Evolutionary conservation across 768 basidiomycete species (phyloP).

Genomic region (Fibroporia radiculosa): DNA sequence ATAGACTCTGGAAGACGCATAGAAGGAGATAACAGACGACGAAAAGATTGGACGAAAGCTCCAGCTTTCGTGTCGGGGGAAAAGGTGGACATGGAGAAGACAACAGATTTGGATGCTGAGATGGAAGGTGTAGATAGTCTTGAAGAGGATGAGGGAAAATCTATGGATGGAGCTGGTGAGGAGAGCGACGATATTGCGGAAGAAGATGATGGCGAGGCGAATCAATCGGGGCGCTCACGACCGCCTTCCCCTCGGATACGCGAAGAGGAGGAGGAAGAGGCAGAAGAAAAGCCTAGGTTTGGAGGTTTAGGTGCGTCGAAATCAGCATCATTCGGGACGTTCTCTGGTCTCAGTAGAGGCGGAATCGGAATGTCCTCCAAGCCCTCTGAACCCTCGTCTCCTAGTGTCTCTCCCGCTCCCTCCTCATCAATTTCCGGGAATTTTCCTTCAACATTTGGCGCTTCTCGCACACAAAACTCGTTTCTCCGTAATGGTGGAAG

Average conservation of each 20-base stretch:
- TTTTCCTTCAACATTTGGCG: constrained; percentile 35
- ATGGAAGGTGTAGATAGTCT: constrained; percentile 31
- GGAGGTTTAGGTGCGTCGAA: constrained; percentile 34
- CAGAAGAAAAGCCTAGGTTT: constrained; percentile 32
- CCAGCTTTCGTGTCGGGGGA: constrained; percentile 64
- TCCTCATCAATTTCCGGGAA: constrained; percentile 34
- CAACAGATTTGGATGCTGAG: constrained; percentile 36
- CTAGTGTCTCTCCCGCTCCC: constrained; percentile 31
- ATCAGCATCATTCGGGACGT: constrained; percentile 6
- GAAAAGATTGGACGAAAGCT: constrained; percentile 66
- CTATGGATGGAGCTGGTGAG: constrained; percentile 27
- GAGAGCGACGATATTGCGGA: constrained; percentile 33
- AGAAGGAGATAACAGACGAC: constrained; percentile 26
- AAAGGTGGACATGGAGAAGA: constrained; percentile 31
- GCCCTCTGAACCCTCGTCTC: constrained; percentile 10
- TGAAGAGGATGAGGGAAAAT: constrained; percentile 29
- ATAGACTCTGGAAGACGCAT: constrained; percentile 29
- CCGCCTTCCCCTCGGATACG: constrained; percentile 50
- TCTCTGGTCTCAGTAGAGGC: constrained; percentile 31
- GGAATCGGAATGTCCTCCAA: constrained; percentile 34
- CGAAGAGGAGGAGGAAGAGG: constrained; percentile 39
- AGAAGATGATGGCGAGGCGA: constrained; percentile 35
- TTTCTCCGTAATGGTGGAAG: constrained; percentile 46
- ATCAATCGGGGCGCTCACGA: constrained; percentile 45
- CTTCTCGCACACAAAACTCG: constrained; percentile 32